Conservation (phyloP, 139 green algal genomes). For the Zygnema circumcarinatum region DNA sequence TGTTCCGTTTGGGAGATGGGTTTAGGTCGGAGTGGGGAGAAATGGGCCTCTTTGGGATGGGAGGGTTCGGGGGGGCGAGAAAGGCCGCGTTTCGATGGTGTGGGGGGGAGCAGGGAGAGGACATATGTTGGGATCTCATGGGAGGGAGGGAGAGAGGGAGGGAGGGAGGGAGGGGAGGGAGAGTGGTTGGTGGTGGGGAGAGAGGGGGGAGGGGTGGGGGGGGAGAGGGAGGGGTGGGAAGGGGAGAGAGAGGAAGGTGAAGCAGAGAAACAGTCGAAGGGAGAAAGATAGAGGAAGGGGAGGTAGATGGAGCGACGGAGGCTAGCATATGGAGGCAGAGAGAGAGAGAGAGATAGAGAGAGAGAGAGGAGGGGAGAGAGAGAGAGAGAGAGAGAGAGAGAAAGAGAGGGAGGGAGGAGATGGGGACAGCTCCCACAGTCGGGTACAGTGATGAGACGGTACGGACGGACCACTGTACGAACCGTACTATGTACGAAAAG, state of each 20-base stretch:
- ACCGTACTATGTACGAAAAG: background rate
- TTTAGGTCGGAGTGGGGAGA: too few species aligned
- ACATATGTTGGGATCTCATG: too few species aligned
- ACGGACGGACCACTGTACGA: background rate
- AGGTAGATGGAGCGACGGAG: background rate
- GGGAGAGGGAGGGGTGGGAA: background rate
- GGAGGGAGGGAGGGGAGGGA: too few species aligned
- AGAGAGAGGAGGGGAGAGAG: background rate
- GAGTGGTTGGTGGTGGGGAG: background rate
- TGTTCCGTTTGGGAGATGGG: too few species aligned
- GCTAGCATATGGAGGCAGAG: background rate
- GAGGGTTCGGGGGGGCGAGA: too few species aligned
- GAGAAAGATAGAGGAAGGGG: background rate
- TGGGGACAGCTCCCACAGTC: background rate
- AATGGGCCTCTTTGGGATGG: too few species aligned
- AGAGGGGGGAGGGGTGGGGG: background rate
- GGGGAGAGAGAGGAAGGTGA: background rate
- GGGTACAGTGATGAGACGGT: background rate
- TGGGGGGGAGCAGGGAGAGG: too few species aligned
- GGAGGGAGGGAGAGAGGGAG: too few species aligned
- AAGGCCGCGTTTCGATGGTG: too few species aligned
- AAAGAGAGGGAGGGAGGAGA: conserved; percentile 1
- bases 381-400: background rate
- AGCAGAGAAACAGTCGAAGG: background rate
- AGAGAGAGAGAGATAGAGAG: background rate